These are phyloP conservation scores for Eucalyptus caleyi DNA, from an alignment of 345 rosid genomes.

Conservation along the genomic window DNA sequence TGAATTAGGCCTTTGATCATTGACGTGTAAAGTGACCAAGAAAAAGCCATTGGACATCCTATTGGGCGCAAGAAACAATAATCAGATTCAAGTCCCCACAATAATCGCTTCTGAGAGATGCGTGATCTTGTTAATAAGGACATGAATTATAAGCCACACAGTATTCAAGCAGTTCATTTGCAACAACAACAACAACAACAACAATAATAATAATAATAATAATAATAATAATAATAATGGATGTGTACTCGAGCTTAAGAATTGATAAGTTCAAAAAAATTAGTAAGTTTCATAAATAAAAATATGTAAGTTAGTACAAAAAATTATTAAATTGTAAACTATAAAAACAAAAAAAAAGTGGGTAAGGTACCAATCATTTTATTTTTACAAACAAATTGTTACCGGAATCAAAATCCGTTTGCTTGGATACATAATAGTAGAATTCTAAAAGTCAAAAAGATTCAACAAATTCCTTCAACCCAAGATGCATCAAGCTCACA, in stretches of 20 bases:
- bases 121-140: neutral
- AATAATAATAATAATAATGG: neutral
- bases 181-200: neutral
- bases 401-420: neutral
- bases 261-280: neutral
- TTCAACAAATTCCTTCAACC: neutral
- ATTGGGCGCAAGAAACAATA: neutral
- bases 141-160: neutral
- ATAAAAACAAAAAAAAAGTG: neutral
- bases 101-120: neutral
- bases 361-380: neutral
- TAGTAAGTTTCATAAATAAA: neutral
- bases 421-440: neutral
- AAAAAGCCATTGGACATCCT: neutral
- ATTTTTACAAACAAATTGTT: too few relatives aligned
- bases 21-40: neutral
- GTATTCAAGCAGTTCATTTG: neutral
- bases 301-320: neutral
- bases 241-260: neutral
- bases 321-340: neutral
- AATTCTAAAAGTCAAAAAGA: neutral
- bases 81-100: neutral
- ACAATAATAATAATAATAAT: too few relatives aligned
- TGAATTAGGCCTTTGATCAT: neutral
- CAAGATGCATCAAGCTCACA: neutral